phyloP scores from a whole-genome alignment of 768 basidiomycete genomes.

The Royoungia palumana region DNA sequence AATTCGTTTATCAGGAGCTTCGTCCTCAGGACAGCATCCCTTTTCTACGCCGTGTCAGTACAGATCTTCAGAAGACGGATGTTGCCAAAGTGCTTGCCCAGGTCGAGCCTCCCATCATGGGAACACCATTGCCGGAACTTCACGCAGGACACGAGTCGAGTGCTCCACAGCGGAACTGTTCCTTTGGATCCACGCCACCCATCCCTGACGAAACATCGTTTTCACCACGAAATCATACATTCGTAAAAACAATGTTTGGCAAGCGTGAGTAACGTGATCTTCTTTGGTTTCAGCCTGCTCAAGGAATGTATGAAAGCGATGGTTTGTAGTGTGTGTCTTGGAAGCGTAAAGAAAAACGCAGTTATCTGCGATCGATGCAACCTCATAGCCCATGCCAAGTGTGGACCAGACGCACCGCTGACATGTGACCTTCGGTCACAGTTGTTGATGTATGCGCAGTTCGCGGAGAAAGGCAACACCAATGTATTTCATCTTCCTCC shows the following conservation, averaged over 20 bases:
- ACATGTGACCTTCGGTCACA: constrained; percentile 82
- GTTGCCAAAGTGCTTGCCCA: constrained; percentile 50
- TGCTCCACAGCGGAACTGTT: constrained; percentile 37
- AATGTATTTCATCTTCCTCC: constrained; percentile 55
- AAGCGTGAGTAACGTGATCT: constrained; percentile 64
- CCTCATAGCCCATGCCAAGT: constrained; percentile 82
- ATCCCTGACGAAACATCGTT: constrained; percentile 37
- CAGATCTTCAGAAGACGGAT: constrained; percentile 76
- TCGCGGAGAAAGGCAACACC: constrained; percentile 65
- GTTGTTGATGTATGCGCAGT: constrained; percentile 73
- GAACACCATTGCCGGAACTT: constrained; percentile 45
- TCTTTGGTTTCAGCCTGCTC: not conserved
- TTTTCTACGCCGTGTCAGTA: constrained; percentile 87
- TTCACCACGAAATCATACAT: constrained; percentile 70
- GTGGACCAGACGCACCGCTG: constrained; percentile 66
- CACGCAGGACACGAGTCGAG: constrained; percentile 40
- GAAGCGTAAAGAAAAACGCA: constrained; percentile 78
- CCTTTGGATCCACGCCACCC: constrained; percentile 34
- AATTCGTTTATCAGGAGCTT: constrained; percentile 50
- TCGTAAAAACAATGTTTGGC: constrained; percentile 90
- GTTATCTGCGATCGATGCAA: constrained; percentile 88
- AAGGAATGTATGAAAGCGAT: constrained; percentile 54
- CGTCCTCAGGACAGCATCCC: constrained; percentile 94
- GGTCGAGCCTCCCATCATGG: constrained; percentile 30
- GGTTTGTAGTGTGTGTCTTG: constrained; percentile 79